These are phyloP conservation scores for Didymella segeticola DNA, from an alignment of 2,329 filamentous ascomycete species.

Conservation along the genomic window DNA sequence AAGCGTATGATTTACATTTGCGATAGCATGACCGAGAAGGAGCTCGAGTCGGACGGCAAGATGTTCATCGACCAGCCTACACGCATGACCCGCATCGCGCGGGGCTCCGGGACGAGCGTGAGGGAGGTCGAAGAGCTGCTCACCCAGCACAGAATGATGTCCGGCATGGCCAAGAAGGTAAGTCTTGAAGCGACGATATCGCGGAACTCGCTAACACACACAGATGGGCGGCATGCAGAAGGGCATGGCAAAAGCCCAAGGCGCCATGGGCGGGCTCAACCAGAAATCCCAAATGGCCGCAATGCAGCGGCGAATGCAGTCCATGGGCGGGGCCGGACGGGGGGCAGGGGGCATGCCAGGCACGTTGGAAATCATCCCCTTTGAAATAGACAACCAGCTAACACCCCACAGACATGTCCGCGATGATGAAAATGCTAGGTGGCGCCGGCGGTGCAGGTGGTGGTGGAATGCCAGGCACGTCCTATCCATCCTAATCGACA, in stretches of 20 bases:
- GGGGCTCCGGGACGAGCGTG: conserved; percentile 88
- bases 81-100: conserved; percentile 89
- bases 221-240: conserved; percentile 87
- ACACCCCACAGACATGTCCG: conserved; percentile 48
- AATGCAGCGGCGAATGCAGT: conserved; percentile 94
- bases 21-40: conserved; percentile 96
- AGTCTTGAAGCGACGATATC: too few relatives aligned
- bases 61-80: conserved; percentile 91
- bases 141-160: conserved; percentile 99
- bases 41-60: conserved; percentile 94
- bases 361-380: conserved; percentile 57
- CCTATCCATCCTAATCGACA: not conserved
- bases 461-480: conserved; percentile 62
- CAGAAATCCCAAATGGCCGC: conserved; percentile 93
- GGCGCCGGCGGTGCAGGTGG: conserved; percentile 66
- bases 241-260: conserved; percentile 94
- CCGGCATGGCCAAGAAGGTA: conserved; percentile 91
- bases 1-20: conserved; percentile 99
- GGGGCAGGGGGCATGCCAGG: conserved; percentile 72
- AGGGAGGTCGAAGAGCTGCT: conserved; percentile 93
- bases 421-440: conserved; percentile 90
- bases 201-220: not conserved
- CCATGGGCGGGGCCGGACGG: conserved; percentile 79
- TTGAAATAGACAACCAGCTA: not conserved
- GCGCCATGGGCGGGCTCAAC: conserved; percentile 87